Percentiles rank a stretch among this genome's conserved stretches.
phyloP scores from a whole-genome alignment of 345 rosid species.

The Melaleuca alternifolia region DNA sequence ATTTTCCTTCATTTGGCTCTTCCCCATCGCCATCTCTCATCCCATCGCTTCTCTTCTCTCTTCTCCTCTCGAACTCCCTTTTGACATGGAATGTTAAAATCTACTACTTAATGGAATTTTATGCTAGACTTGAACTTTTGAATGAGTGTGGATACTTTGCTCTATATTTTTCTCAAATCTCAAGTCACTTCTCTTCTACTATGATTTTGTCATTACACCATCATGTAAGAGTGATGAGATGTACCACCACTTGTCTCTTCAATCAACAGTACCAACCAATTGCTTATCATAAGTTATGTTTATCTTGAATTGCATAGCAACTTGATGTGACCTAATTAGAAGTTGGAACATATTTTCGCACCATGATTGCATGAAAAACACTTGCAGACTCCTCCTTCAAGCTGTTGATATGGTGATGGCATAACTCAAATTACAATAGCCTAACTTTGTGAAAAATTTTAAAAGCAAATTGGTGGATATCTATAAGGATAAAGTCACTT shows the following conservation, averaged over 20 bases:
- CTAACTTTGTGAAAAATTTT: neutral
- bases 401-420: neutral
- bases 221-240: neutral
- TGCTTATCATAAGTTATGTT: too few species aligned
- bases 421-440: neutral
- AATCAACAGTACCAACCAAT: neutral
- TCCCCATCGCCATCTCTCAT: too few species aligned
- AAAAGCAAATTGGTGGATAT: neutral
- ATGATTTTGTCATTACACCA: neutral
- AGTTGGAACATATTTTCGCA: neutral
- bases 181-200: neutral
- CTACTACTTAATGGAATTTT: too few species aligned
- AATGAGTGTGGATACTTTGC: neutral
- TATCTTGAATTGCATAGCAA: too few species aligned
- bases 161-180: too few species aligned
- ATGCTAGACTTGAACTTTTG: neutral
- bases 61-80: too few species aligned
- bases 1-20: too few species aligned
- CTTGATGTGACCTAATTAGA: neutral
- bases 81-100: too few species aligned
- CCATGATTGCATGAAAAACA: neutral
- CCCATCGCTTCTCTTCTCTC: too few species aligned
- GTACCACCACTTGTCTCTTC: neutral
- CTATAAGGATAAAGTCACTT: neutral
- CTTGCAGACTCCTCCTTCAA: neutral